Conservation (phyloP, 805 yeast genomes). For the Kregervanrija fluxuum region DNA sequence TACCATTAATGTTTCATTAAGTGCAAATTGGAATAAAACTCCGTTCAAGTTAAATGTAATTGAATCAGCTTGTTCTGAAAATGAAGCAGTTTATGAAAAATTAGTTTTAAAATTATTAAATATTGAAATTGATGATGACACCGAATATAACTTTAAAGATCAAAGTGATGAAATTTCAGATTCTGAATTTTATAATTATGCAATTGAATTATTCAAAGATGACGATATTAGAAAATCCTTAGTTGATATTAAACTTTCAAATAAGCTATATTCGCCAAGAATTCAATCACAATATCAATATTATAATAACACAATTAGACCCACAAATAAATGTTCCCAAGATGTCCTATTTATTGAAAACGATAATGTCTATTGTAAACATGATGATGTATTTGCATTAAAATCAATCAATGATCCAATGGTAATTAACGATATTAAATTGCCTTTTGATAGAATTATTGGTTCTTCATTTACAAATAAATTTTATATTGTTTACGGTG, state of each 20-base stretch:
- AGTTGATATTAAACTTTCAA: slow-evolving; percentile 37
- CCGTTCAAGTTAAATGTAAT: slow-evolving; percentile 35
- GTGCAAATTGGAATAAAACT: slow-evolving; percentile 34
- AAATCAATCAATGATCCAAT: slow-evolving; percentile 40
- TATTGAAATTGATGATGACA: slow-evolving; percentile 16
- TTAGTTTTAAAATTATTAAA: slow-evolving; percentile 25
- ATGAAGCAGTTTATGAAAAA: slow-evolving; percentile 32
- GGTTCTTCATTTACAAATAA: slow-evolving; percentile 36
- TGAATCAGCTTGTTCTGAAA: slow-evolving; percentile 32
- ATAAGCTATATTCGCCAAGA: slow-evolving; percentile 50
- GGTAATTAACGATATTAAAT: slow-evolving; percentile 11
- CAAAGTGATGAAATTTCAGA: slow-evolving; percentile 24
- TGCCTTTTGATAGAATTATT: slow-evolving; percentile 57
- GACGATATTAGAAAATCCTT: slow-evolving; percentile 13
- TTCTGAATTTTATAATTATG: slow-evolving; percentile 18
- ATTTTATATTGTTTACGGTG: slow-evolving; percentile 57
- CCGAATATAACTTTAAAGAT: slow-evolving; percentile 1
- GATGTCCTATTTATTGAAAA: slow-evolving; percentile 34
- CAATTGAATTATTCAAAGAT: slow-evolving; percentile 11
- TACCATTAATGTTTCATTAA: slow-evolving; percentile 25
- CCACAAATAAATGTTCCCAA: slow-evolving; percentile 16
- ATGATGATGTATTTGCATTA: slow-evolving; percentile 74
- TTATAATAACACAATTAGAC: slow-evolving; percentile 33
- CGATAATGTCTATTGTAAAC: slow-evolving; percentile 46
- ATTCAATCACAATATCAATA: slow-evolving; percentile 56